phyloP scores from a whole-genome alignment of 176 grass and related monocot genomes.

The Eleusine coracana region DNA sequence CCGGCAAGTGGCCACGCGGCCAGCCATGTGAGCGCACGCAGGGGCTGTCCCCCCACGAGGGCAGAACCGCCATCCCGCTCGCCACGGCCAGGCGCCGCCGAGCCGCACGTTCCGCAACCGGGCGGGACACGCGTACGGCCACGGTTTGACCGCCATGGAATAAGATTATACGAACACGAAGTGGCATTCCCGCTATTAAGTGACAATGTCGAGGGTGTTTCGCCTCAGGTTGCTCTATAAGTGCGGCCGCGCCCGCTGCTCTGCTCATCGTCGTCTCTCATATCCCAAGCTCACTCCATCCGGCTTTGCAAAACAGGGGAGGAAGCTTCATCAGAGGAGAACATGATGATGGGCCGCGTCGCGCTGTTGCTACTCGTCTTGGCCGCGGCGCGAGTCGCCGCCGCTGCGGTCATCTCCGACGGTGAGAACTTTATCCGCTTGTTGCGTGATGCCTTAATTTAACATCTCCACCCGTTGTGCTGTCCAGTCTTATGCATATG shows the following conservation, averaged over 20 bases:
- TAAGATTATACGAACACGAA: no score
- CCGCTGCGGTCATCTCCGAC: constrained; percentile 51
- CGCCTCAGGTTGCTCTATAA: not conserved
- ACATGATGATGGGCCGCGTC: constrained; percentile 24
- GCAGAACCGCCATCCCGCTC: constrained; percentile 4
- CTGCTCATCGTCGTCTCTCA: constrained; percentile 13
- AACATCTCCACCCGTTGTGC: not conserved
- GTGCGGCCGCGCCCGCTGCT: not conserved
- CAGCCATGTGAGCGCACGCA: constrained; percentile 47
- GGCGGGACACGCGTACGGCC: constrained; percentile 29
- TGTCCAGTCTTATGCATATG: not conserved
- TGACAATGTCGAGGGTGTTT: not conserved
- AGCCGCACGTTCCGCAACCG: not conserved
- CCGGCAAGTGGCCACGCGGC: constrained; percentile 5
- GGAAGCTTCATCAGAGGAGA: no score
- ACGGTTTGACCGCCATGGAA: no score
- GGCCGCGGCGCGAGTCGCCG: constrained; percentile 28
- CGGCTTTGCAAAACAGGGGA: no score
- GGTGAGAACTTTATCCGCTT: constrained; percentile 26
- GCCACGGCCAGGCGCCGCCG: not conserved
- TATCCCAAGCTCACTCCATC: no score
- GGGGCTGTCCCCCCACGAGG: constrained; percentile 21
- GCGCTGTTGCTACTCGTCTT: constrained; percentile 34
- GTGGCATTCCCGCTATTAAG: constrained; percentile 25
- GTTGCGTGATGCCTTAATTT: not conserved